Evolutionary conservation across 768 basidiomycete species (phyloP).

Genomic region (Calocera viscosa): DNA sequence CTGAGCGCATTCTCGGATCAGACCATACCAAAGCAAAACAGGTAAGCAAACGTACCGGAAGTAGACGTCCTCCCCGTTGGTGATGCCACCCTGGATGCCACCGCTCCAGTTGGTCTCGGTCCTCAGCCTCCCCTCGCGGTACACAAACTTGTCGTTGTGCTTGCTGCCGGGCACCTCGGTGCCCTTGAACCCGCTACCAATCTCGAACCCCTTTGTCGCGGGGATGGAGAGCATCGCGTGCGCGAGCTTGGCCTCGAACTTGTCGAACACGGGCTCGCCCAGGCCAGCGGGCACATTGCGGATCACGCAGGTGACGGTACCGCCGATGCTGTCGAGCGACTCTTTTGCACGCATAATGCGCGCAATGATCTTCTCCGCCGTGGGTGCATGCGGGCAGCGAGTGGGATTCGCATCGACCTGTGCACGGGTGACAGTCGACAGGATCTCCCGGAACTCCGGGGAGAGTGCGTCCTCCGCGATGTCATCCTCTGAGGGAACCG

Average conservation of each 20-base stretch:
- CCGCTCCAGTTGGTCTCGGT: slow-evolving; percentile 93
- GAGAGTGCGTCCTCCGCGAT: slow-evolving; percentile 62
- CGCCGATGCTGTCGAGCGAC: slow-evolving; percentile 85
- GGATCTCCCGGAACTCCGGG: slow-evolving; percentile 67
- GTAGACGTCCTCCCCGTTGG: slow-evolving; percentile 94
- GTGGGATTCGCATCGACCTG: slow-evolving; percentile 79
- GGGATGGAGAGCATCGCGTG: slow-evolving; percentile 99
- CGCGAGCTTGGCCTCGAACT: slow-evolving; percentile 87
- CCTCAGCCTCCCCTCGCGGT: slow-evolving; percentile 52
- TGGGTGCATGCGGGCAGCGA: slow-evolving; percentile 81
- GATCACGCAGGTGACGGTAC: slow-evolving; percentile 94
- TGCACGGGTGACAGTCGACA: slow-evolving; percentile 67
- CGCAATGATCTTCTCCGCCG: slow-evolving; percentile 84
- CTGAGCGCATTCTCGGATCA: slow-evolving; percentile 30
- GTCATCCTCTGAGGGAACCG: slow-evolving; percentile 36
- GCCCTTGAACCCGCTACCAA: slow-evolving; percentile 92
- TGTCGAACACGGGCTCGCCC: slow-evolving; percentile 97
- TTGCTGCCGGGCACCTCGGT: slow-evolving; percentile 83
- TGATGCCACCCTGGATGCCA: slow-evolving; percentile 94
- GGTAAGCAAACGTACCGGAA: slow-evolving; percentile 57
- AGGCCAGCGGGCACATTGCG: slow-evolving; percentile 81
- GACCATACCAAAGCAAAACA: slow-evolving; percentile 8
- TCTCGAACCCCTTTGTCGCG: slow-evolving; percentile 95
- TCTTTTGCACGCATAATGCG: slow-evolving; percentile 90
- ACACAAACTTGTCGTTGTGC: slow-evolving; percentile 84